Conservation (phyloP, 2,329 filamentous ascomycete species). For the Aspergillus arachidicola region DNA sequence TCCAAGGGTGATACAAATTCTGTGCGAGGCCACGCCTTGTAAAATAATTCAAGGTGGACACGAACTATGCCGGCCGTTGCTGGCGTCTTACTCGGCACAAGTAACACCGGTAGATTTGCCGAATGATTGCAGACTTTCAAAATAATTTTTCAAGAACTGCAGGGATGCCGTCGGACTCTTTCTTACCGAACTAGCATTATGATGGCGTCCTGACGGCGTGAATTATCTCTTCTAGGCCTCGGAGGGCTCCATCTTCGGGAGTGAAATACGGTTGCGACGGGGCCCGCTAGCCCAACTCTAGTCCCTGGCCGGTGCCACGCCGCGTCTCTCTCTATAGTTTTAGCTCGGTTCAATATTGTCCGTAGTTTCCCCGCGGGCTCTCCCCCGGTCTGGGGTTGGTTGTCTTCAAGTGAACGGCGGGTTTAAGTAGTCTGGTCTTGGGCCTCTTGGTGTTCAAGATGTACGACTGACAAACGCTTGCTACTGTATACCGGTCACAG, state of each 20-base stretch:
- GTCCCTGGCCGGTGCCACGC: not conserved
- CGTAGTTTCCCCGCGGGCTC: not conserved
- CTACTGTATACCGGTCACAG: not conserved
- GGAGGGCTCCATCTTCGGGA: not conserved
- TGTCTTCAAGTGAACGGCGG: not conserved
- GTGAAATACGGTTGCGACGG: not conserved
- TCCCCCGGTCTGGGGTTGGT: not conserved
- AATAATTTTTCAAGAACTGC: not conserved
- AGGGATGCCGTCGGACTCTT: not conserved
- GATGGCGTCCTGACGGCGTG: not conserved
- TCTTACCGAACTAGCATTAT: not conserved
- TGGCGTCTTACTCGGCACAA: not conserved
- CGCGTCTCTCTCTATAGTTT: not conserved
- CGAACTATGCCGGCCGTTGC: not conserved
- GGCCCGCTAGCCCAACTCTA: not conserved
- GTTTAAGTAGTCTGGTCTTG: not conserved
- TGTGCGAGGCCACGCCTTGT: not conserved
- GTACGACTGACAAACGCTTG: not conserved
- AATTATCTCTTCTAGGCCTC: not conserved
- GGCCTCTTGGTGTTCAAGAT: not conserved
- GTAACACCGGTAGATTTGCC: not conserved
- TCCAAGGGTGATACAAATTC: not conserved
- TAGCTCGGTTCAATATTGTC: not conserved
- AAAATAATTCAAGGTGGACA: not conserved
- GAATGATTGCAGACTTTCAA: not conserved